Percentiles rank a stretch among this genome's conserved stretches.
Evolutionary conservation across 2,329 filamentous ascomycete species (phyloP).

Genomic region (Colletotrichum sp.): DNA sequence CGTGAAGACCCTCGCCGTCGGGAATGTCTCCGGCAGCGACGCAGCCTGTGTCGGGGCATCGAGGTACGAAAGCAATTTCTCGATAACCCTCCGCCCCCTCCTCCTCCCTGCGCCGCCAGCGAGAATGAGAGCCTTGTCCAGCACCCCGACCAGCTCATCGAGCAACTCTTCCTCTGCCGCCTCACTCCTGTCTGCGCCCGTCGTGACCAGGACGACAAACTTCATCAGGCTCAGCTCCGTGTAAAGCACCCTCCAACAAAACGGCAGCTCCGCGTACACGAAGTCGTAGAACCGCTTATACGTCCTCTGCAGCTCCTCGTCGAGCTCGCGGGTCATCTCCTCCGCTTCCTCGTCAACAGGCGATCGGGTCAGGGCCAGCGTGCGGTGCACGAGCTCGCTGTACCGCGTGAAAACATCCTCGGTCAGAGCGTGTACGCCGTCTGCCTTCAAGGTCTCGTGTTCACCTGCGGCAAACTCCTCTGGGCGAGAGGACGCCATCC

Average conservation of each 20-base stretch:
- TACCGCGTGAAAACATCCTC: not conserved
- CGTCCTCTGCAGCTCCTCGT: not conserved
- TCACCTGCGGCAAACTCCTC: not conserved
- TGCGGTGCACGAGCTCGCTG: not conserved
- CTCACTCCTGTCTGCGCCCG: not conserved
- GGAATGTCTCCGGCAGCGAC: conserved; percentile 25
- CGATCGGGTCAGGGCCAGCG: not conserved
- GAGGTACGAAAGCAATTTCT: conserved; percentile 30
- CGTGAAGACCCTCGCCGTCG: conserved; percentile 33
- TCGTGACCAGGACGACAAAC: conserved; percentile 38
- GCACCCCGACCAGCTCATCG: conserved; percentile 62
- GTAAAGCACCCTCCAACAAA: conserved; percentile 73
- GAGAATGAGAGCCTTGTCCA: conserved; percentile 81
- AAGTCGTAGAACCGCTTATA: conserved; percentile 65
- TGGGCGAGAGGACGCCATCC: not conserved
- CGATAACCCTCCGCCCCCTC: conserved; percentile 57
- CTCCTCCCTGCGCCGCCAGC: conserved; percentile 64
- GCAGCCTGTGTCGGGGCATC: not conserved
- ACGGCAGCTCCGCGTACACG: conserved; percentile 68
- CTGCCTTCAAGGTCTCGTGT: not conserved
- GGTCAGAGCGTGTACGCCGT: not conserved
- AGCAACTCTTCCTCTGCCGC: conserved; percentile 38
- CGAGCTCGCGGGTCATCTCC: not conserved
- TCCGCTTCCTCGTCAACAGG: not conserved
- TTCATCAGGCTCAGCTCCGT: conserved; percentile 72